These are phyloP conservation scores for Penicillium sp. DNA, from an alignment of 2,329 filamentous ascomycete genomes.

Conservation along the genomic window DNA sequence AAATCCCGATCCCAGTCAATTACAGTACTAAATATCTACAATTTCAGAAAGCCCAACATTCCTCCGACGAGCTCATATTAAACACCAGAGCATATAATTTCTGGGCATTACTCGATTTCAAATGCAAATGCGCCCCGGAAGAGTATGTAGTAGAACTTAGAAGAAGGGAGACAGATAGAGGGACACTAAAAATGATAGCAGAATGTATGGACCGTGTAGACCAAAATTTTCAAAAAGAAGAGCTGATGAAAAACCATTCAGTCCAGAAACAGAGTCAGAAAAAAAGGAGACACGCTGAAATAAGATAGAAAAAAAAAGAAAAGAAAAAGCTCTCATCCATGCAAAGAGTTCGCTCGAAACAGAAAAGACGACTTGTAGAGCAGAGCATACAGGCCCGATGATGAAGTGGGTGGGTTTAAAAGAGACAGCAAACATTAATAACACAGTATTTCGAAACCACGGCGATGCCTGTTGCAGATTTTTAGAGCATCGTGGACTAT, in stretches of 20 bases:
- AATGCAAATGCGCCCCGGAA: slow-evolving; percentile 15
- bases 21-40: not conserved
- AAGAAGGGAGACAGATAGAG: not conserved
- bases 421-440: slow-evolving; percentile 23
- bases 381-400: not conserved
- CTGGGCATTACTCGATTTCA: slow-evolving; percentile 23
- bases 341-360: slow-evolving; percentile 31
- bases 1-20: not conserved
- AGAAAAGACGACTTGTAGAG: slow-evolving; percentile 7
- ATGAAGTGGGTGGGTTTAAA: not conserved
- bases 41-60: not conserved
- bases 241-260: not conserved
- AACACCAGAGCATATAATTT: slow-evolving; percentile 19
- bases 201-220: slow-evolving; percentile 20
- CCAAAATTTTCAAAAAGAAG: slow-evolving; percentile 19
- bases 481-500: not conserved
- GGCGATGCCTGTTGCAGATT: not conserved
- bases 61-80: slow-evolving; percentile 8
- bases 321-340: slow-evolving; percentile 31
- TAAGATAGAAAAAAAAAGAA: slow-evolving; percentile 15
- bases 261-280: not conserved
- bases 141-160: not conserved
- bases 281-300: slow-evolving; percentile 5
- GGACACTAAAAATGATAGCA: slow-evolving; percentile 7
- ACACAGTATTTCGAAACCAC: slow-evolving; percentile 23